These are phyloP conservation scores for Heterobasidion parviporum DNA, from an alignment of 1,284 basidiomycete genomes.

Conservation along the genomic window DNA sequence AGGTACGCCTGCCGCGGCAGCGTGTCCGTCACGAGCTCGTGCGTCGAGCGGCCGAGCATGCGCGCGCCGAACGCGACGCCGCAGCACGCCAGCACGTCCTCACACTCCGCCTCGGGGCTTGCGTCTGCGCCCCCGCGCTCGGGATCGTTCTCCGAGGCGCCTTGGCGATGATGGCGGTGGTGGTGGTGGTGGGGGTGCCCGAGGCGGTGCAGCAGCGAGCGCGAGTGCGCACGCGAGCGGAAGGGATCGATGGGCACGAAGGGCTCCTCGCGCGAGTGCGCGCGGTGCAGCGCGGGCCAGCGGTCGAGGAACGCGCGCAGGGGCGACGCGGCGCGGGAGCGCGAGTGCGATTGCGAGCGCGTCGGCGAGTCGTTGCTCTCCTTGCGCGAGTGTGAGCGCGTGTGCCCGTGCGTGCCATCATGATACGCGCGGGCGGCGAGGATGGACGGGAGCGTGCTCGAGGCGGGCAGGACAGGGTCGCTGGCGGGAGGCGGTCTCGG, in stretches of 20 bases:
- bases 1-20: constrained; percentile 56
- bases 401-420: constrained; percentile 1
- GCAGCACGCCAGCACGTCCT: constrained; percentile 1
- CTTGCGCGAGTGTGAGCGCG: constrained; percentile 5
- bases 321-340: constrained; percentile 36
- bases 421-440: constrained; percentile 1
- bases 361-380: constrained; percentile 8
- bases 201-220: constrained; percentile 4
- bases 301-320: constrained; percentile 25
- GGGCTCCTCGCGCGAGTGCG: constrained; percentile 35
- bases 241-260: constrained; percentile 38
- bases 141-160: background rate
- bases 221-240: constrained; percentile 2
- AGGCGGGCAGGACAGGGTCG: constrained; percentile 8
- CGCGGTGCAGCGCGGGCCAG: constrained; percentile 27
- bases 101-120: background rate
- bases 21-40: constrained; percentile 35
- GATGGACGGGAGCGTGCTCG: constrained; percentile 2
- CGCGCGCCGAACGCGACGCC: constrained; percentile 10
- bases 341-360: constrained; percentile 21
- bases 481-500: constrained; percentile 6
- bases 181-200: background rate
- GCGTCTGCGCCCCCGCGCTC: background rate
- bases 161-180: background rate
- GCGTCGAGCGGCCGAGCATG: background rate